Evolutionary conservation across 768 basidiomycete genomes (phyloP), one percentile per base, ranked within the genome.

Genomic region (Lepiota venenata): DNA sequence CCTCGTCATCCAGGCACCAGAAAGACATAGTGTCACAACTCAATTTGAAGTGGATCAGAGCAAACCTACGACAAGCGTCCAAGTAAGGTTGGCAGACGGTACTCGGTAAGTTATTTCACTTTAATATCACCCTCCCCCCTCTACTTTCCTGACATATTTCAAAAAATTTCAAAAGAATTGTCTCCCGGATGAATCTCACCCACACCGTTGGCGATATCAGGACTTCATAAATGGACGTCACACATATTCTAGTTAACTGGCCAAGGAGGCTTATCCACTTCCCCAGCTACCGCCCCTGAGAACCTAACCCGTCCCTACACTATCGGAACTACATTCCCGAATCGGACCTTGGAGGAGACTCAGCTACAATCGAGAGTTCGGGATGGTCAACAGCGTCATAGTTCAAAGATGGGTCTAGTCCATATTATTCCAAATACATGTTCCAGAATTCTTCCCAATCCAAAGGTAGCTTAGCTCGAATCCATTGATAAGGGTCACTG

Each of bases 321-420:
- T 6, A 87, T 97, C 48, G 84, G 84, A 51, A 95, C 92, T n/a
- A 91, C 93, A 5, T 97, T 97, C 78, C 95, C 95, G 2, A 89
- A 82, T 65, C 80, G 82, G 38, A 80, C 76, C 6, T 73, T 97
- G 9, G 83, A 84, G 4, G 79, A 93, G 71, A 83, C 39, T 60
- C 56, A 21, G 74, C 76, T 60, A 93, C 92, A 2, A 81, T 97
- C 55, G 75, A 87, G 61, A 76, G 73, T 12, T 91, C 91, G 1
- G 82, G 84, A 0, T 96, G 61, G 75, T 78, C 21, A 93, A 93
- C 61, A 89, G 87, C 51, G 93, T 97, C 15, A 76, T 97, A 4
- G 85, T 94, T 12, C 93, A 95, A 70, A 74, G 88, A 47, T 91
- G 87, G 88, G 74, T 66, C 36, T 86, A 64, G 58, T 21, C 9